phyloP scores from a whole-genome alignment of 179 eudicot genomes.

The Spergularia azorica region DNA sequence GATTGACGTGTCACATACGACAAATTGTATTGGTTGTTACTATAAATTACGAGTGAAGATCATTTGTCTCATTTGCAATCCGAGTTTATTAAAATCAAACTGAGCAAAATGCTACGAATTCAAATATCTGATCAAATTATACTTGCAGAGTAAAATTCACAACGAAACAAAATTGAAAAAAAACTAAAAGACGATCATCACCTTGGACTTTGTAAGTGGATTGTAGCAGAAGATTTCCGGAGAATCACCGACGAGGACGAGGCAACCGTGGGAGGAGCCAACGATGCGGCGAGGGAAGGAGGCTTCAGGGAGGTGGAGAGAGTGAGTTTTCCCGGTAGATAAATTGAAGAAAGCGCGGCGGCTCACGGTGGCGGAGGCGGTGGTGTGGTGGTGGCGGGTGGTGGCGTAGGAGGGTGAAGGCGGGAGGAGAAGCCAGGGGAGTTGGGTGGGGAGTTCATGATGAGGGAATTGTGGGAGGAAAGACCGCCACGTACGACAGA shows the following conservation, averaged over 20 bases:
- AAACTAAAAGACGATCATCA: not conserved
- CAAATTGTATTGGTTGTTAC: too few species aligned
- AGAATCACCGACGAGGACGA: not conserved
- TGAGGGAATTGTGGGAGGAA: constrained; percentile 34
- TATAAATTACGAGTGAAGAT: too few species aligned
- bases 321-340: constrained; percentile 32
- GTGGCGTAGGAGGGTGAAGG: constrained; percentile 15
- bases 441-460: constrained; percentile 44
- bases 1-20: too few species aligned
- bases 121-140: too few species aligned
- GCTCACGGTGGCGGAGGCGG: not conserved
- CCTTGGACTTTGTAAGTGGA: not conserved
- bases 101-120: too few species aligned
- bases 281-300: constrained; percentile 12
- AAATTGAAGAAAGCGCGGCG: constrained; percentile 39
- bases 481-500: constrained; percentile 47
- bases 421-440: constrained; percentile 83
- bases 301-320: constrained; percentile 29
- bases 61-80: too few species aligned
- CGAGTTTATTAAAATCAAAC: too few species aligned
- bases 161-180: not conserved
- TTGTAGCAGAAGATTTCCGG: constrained; percentile 7
- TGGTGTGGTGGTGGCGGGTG: not conserved
- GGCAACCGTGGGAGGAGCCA: constrained; percentile 11
- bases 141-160: not conserved